phyloP scores from a whole-genome alignment of 139 green algal species.

The Edaphochlamys debaryana region DNA sequence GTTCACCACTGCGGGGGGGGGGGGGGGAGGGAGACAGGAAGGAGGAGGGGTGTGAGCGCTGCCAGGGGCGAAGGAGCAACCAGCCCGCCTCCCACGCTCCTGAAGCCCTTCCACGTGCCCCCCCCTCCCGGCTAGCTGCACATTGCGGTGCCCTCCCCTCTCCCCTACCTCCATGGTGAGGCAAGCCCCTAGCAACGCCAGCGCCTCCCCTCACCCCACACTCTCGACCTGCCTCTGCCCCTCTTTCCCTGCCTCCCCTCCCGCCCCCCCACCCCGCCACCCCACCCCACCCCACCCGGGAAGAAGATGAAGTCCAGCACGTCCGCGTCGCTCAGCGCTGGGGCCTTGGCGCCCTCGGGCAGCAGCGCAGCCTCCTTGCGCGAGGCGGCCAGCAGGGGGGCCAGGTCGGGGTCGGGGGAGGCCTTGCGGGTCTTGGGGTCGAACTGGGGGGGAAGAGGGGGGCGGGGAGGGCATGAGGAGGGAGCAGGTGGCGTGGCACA shows the following conservation, averaged over 20 bases:
- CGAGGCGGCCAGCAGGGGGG: conserved; percentile 71
- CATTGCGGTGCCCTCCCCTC: background rate
- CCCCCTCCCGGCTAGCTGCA: no score
- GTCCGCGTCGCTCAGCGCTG: conserved; percentile 72
- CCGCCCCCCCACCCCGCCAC: background rate
- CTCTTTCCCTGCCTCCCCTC: background rate
- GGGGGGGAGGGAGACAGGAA: background rate
- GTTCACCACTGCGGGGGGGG: conserved; percentile 57
- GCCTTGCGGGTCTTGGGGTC: conserved; percentile 74
- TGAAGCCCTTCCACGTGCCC: no score
- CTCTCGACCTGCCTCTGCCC: no score
- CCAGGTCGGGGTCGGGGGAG: conserved; percentile 78
- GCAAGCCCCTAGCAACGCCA: background rate
- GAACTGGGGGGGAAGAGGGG: conserved; percentile 54
- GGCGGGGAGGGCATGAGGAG: background rate
- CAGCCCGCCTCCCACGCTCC: no score
- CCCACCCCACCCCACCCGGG: conserved; percentile 77
- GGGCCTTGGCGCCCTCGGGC: conserved; percentile 49
- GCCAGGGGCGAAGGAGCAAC: no score
- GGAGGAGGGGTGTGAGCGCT: background rate
- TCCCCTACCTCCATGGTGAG: background rate
- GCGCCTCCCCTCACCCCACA: no score
- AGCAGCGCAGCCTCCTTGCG: conserved; percentile 53
- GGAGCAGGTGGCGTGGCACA: no score
- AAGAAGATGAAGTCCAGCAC: conserved; percentile 99